Percentiles rank a stretch among this genome's conserved stretches.
Conservation (phyloP, 2,329 filamentous ascomycete genomes). For the Camptophora hylomeconis region DNA sequence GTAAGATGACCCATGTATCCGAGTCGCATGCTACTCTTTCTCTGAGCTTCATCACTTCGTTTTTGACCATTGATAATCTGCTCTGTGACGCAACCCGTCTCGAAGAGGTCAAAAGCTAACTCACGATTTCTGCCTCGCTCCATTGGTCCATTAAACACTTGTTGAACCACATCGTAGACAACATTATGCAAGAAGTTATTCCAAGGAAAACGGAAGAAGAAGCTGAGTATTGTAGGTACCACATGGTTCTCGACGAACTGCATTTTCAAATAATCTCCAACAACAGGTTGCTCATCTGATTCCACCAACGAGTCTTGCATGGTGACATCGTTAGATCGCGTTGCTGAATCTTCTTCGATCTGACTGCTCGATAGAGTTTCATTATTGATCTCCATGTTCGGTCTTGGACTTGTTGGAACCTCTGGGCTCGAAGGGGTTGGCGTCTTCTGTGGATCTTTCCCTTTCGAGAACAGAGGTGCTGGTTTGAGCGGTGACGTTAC, state of each 20-base stretch:
- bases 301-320: slow-evolving; percentile 33
- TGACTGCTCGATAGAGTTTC: slow-evolving; percentile 5
- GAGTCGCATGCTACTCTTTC: slow-evolving; percentile 73
- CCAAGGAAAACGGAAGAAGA: slow-evolving; percentile 98
- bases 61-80: slow-evolving; percentile 85
- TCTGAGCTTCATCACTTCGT: slow-evolving; percentile 74
- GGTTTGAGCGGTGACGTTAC: slow-evolving; percentile 56
- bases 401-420: slow-evolving; percentile 9
- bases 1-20: slow-evolving; percentile 98
- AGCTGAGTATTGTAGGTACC: slow-evolving; percentile 87
- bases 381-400: slow-evolving; percentile 3
- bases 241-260: slow-evolving; percentile 92
- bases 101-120: slow-evolving; percentile 84
- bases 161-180: slow-evolving; percentile 96
- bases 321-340: slow-evolving; percentile 9
- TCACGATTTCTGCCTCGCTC: slow-evolving; percentile 86
- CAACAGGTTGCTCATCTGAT: slow-evolving; percentile 58
- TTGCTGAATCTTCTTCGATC: slow-evolving; percentile 10
- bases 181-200: slow-evolving; percentile 99
- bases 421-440: slow-evolving; percentile 17
- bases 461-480: slow-evolving; percentile 45
- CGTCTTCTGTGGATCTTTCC: slow-evolving; percentile 16
- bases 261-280: slow-evolving; percentile 89
- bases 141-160: slow-evolving; percentile 98
- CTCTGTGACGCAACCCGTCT: slow-evolving; percentile 76